Base-by-base conservation (phyloP, 1,284 basidiomycete genomes). In the Peniophora sp. region DNA sequence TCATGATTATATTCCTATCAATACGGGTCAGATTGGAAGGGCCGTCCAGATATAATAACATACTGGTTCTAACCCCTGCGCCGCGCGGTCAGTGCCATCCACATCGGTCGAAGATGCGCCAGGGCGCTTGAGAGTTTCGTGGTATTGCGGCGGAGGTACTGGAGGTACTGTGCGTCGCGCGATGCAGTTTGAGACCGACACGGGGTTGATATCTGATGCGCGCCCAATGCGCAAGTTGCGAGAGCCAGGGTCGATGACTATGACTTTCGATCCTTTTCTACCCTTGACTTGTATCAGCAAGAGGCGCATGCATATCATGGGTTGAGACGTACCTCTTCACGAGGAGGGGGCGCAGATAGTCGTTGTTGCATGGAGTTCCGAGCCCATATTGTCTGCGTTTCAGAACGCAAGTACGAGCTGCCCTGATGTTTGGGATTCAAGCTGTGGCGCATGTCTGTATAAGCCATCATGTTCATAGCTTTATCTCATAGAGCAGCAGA, bases 191-290 rank as follows among this genome's bases (percentile, higher is more conserved):
- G 89, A 86, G 17, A 96, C 69, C 9, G 78, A 66, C 22, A 84
- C 62, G 10, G 93, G 94, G 34, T 76, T 83, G 24, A 90, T 81
- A 61, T 97, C 94, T n/a, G 85, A 89, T 0, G 95, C 93, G 60
- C 83, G 81, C 23, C 97, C 97, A 46, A 99, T 83, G 24, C 93
- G 84, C 34, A 97, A 70, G 60, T 75, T 86, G 24, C 90, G 79
- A 2, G 94, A 95, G 22, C 97, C 97, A 2, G 92, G 93, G 61
- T 99, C 97, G 51, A 99, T 89, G 36, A 99, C 87, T 52, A 99
- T 69, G 47, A 86, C 80, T 52, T 86, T 82, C 2, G 84, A 83
- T 36, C 87, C 87, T 46, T 85, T 79, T 61, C 85, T 79, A 49
- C 63, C 64, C 70, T 73, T 52, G 41, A 56, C 52, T 58, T 55